Conservation (phyloP, 1,284 basidiomycete genomes). For the Termitomyces sp. region DNA sequence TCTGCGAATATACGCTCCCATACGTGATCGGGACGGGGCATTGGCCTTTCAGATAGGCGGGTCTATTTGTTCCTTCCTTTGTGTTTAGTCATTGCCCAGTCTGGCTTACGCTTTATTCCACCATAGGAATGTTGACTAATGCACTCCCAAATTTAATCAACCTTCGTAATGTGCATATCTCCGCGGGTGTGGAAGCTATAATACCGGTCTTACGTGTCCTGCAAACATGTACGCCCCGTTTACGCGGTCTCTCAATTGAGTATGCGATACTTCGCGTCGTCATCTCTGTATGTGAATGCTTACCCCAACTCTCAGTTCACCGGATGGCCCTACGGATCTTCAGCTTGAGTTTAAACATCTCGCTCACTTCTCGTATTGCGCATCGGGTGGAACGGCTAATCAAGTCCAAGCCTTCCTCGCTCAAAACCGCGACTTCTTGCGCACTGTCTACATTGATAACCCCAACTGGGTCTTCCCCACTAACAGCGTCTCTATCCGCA, state of each 20-base stretch:
- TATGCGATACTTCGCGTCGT: constrained; percentile 22
- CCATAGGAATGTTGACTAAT: constrained; percentile 60
- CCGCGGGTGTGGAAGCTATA: constrained; percentile 52
- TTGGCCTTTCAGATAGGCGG: constrained; percentile 62
- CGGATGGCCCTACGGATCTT: constrained; percentile 46
- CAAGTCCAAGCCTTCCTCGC: constrained; percentile 43
- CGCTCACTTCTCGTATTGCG: constrained; percentile 50
- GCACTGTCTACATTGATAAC: constrained; percentile 50
- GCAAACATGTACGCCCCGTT: constrained; percentile 43
- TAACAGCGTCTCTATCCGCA: constrained; percentile 48
- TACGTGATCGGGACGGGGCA: constrained; percentile 40
- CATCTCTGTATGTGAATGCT: not conserved
- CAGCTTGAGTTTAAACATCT: constrained; percentile 54
- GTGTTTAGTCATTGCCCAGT: not conserved
- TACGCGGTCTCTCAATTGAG: constrained; percentile 53
- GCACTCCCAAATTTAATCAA: constrained; percentile 58
- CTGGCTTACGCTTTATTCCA: not conserved
- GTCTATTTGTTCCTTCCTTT: constrained; percentile 10
- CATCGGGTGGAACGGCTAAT: constrained; percentile 32
- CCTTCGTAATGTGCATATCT: constrained; percentile 54
- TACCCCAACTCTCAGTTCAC: constrained; percentile 31
- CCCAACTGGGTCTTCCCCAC: constrained; percentile 53
- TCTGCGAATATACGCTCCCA: constrained; percentile 51
- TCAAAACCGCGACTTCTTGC: constrained; percentile 50
- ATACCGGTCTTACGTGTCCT: constrained; percentile 46